Conservation (phyloP, 2,329 filamentous ascomycete genomes). For the Fusarium sterilihyphosum region DNA sequence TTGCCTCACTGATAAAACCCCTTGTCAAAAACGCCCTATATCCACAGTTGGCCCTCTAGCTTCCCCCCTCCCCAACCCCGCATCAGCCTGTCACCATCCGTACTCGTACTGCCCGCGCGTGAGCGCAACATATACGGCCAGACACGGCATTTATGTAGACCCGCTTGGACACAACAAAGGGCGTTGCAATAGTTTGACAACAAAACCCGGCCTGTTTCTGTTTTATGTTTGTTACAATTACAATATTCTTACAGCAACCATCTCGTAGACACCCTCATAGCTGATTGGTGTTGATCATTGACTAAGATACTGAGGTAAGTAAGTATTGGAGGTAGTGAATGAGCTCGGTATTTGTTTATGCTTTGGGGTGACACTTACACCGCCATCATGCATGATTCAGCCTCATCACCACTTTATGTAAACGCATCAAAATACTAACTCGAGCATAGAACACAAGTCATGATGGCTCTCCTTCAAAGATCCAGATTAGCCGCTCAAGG, state of each 20-base stretch:
- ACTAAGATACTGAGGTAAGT: neutral
- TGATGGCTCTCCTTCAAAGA: conserved; percentile 42
- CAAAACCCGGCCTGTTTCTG: conserved; percentile 26
- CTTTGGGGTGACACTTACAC: conserved; percentile 4
- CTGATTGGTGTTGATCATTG: conserved; percentile 1
- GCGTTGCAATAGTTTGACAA: conserved; percentile 7
- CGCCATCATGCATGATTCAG: neutral
- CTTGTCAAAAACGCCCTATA: conserved; percentile 41
- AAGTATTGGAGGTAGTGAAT: neutral
- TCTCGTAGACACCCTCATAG: neutral
- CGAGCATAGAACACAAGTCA: conserved; percentile 3
- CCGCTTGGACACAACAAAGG: conserved; percentile 30
- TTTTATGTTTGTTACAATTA: neutral
- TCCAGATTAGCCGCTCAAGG: conserved; percentile 38
- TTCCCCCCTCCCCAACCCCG: conserved; percentile 23
- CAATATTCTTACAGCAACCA: neutral
- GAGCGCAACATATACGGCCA: conserved; percentile 26
- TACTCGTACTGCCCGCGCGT: conserved; percentile 7
- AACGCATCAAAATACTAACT: conserved; percentile 6
- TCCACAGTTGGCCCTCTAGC: conserved; percentile 17
- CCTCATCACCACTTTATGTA: neutral
- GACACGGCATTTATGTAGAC: conserved; percentile 25
- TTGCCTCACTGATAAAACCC: neutral
- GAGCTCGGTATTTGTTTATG: neutral
- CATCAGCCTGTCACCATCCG: conserved; percentile 12